Evolutionary conservation across 768 basidiomycete species (phyloP), one percentile per base, ranked within the genome.

Genomic region (Tephrocybe rancida): DNA sequence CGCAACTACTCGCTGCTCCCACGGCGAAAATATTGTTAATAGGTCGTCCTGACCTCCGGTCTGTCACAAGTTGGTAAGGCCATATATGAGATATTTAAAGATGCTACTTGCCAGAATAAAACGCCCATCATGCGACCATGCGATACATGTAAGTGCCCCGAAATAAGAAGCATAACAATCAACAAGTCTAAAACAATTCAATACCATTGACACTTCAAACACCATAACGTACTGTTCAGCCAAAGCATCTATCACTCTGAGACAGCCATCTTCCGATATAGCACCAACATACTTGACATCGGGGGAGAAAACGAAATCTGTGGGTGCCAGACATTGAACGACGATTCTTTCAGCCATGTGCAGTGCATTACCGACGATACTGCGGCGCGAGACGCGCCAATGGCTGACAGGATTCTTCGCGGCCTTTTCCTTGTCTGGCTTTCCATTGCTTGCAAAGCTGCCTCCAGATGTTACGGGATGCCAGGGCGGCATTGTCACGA

Each of bases 11-110:
- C 95, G 85, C 66, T 93, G 89, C 67, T 98, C 97, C 82, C 88
- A 90, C 0, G 95, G 94, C 0, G 95, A 95, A 68, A 93, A 92
- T 55, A 99, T 90, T 3, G 95, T 96, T 50, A 97, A 73, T 9
- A 98, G 79, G 65, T 99, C 97, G 64, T 99, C 97, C 75, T 99
- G 95, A 0, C 97, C 97, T 11, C 95, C 97, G 1, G 93, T 92
- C 91, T 95, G 46, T n/a, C 38, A 3, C 19, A 13, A 34, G 11
- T 44, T 10, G 44, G 37, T 38, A 43, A 5, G 18, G 9, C 19
- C 19, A n/a, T 29, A 55, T 41, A 48, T n/a, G 21, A 13, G 46
- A 50, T 32, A 22, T 43, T 41, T 46, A 16, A 41, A 32, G 48
- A 26, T n/a, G 43, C 61, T 45, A 55, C 66, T 46, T 67, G 90